phyloP scores from a whole-genome alignment of 768 basidiomycete genomes.

The Trametes cinnabarina region DNA sequence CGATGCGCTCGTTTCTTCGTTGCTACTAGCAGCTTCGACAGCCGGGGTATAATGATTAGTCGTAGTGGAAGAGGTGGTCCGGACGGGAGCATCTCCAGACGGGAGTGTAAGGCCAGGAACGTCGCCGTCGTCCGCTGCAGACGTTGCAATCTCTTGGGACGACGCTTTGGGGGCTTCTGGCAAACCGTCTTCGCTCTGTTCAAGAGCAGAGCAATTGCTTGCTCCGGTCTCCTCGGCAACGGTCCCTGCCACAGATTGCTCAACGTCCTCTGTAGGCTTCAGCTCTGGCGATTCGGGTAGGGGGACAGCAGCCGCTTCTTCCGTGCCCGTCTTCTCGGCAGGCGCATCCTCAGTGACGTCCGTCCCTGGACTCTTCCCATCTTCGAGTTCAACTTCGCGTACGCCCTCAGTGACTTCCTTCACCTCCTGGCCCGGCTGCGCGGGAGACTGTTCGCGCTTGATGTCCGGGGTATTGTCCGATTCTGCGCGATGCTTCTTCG shows the following conservation, averaged over 20 bases:
- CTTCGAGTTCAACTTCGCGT: constrained; percentile 63
- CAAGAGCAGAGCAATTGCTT: background rate
- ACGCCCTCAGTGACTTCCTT: constrained; percentile 74
- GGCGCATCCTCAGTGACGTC: background rate
- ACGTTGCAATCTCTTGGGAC: background rate
- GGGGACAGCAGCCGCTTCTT: constrained; percentile 34
- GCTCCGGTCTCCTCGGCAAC: background rate
- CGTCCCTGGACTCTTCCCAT: constrained; percentile 21
- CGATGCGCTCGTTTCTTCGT: background rate
- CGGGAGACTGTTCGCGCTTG: constrained; percentile 19
- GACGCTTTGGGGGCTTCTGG: background rate
- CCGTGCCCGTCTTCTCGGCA: background rate
- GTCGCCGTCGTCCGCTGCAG: constrained; percentile 7
- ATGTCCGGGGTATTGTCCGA: constrained; percentile 34
- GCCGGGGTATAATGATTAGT: background rate
- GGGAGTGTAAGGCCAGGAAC: constrained; percentile 19
- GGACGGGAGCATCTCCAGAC: background rate
- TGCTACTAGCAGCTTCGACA: background rate
- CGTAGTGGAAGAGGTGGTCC: background rate
- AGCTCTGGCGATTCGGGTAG: constrained; percentile 39
- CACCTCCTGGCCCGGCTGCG: constrained; percentile 40
- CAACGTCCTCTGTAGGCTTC: constrained; percentile 12
- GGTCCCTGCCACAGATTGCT: constrained; percentile 2
- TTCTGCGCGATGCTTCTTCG: constrained; percentile 45
- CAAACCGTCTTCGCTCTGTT: too few relatives aligned